These are phyloP conservation scores for Lodderomyces beijingensis DNA, from an alignment of 1,139 yeast species.

Conservation along the genomic window DNA sequence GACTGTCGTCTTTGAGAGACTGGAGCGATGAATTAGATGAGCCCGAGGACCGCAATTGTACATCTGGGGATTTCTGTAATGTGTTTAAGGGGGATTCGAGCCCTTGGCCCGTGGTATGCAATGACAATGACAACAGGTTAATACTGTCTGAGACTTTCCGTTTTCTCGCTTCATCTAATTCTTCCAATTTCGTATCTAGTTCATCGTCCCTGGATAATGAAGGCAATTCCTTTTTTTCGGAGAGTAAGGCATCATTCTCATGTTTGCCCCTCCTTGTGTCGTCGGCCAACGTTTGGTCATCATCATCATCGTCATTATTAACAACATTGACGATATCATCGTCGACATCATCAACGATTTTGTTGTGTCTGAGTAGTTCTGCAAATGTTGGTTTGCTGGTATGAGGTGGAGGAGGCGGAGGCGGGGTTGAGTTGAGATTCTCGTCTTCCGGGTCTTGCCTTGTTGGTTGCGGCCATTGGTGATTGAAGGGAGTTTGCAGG, in stretches of 20 bases:
- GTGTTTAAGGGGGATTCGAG: constrained; percentile 36
- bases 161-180: constrained; percentile 25
- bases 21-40: constrained; percentile 45
- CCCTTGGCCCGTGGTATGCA: constrained; percentile 22
- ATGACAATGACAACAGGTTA: constrained; percentile 31
- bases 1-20: constrained; percentile 35
- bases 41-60: constrained; percentile 34
- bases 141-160: constrained; percentile 31
- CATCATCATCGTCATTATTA: constrained; percentile 12
- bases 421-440: constrained; percentile 10
- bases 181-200: constrained; percentile 34
- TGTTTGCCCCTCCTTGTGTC: constrained; percentile 21
- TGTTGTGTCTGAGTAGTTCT: constrained; percentile 11
- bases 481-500: constrained; percentile 6
- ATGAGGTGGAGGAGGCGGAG: constrained; percentile 18
- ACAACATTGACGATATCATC: constrained; percentile 5
- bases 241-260: constrained; percentile 30
- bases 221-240: constrained; percentile 37
- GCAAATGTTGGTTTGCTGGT: constrained; percentile 15
- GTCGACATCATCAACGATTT: no score
- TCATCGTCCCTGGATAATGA: constrained; percentile 11
- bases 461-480: constrained; percentile 19
- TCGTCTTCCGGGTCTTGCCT: constrained; percentile 13
- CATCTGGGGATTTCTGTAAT: constrained; percentile 23
- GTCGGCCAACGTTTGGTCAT: constrained; percentile 19